phyloP scores from a whole-genome alignment of 768 basidiomycete genomes.

The Pleurotus eryngii region DNA sequence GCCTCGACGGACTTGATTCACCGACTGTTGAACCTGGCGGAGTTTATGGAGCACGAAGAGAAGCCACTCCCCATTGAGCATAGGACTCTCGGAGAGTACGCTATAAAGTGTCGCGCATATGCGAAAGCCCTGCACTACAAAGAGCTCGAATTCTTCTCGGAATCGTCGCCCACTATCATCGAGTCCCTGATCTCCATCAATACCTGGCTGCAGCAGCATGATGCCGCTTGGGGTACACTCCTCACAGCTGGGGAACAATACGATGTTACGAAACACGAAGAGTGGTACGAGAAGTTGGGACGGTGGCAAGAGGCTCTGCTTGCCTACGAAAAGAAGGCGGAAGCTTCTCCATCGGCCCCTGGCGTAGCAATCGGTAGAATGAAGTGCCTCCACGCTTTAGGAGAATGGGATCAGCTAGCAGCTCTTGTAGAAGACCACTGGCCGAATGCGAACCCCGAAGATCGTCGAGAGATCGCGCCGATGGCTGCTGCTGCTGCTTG shows the following conservation, averaged over 20 bases:
- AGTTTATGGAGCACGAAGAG: conserved; percentile 99
- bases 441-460: conserved; percentile 77
- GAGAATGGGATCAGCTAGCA: conserved; percentile 94
- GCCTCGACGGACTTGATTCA: conserved; percentile 90
- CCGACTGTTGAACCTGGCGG: conserved; percentile 87
- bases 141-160: conserved; percentile 93
- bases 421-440: conserved; percentile 85
- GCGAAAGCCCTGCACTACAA: conserved; percentile 99
- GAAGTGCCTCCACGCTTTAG: conserved; percentile 94
- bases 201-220: conserved; percentile 93
- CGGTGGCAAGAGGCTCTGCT: conserved; percentile 92
- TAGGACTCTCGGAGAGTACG: conserved; percentile 89
- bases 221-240: conserved; percentile 97
- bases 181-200: conserved; percentile 96
- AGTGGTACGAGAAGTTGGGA: conserved; percentile 97
- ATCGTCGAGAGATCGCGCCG: conserved; percentile 88
- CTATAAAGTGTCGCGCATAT: conserved; percentile 89
- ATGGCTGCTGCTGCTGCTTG: conserved; percentile 97
- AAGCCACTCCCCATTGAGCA: conserved; percentile 93
- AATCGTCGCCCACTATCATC: conserved; percentile 86
- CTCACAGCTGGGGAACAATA: conserved; percentile 87
- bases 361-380: conserved; percentile 86
- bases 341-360: conserved; percentile 70
- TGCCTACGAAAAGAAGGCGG: conserved; percentile 78
- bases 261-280: conserved; percentile 89